A percentile compares a stretch with the other conserved stretches of the same genome.
These are phyloP conservation scores for Fraxinus latifolia DNA, from an alignment of 305 asterid species.

Conservation along the genomic window DNA sequence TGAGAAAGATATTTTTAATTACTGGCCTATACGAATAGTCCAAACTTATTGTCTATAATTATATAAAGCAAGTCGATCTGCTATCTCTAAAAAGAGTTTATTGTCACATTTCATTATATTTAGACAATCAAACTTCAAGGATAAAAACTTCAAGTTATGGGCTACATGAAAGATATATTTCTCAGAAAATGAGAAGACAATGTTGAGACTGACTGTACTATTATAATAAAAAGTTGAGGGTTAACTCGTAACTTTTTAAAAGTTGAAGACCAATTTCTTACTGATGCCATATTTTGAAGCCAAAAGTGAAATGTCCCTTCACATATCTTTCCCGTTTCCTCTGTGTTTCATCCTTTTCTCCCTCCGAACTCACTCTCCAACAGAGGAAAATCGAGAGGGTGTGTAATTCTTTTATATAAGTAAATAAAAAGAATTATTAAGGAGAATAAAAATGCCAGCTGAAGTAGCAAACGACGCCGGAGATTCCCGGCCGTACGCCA, in stretches of 20 bases:
- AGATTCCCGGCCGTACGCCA: constrained; percentile 34
- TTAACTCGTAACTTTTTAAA: neutral
- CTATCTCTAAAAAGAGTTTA: neutral
- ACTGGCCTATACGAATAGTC: neutral
- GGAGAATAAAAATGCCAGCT: constrained; percentile 45
- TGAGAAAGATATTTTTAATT: neutral
- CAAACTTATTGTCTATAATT: neutral
- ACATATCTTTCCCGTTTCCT: neutral
- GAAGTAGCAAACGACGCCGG: constrained; percentile 54
- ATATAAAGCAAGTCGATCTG: neutral
- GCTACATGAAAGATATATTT: neutral
- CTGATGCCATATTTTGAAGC: neutral
- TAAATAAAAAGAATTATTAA: neutral
- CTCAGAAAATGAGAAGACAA: neutral
- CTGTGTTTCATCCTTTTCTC: neutral
- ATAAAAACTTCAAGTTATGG: neutral
- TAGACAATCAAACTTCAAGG: neutral
- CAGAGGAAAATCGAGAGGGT: neutral
- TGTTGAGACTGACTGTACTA: neutral
- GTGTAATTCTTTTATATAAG: neutral
- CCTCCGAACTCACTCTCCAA: neutral
- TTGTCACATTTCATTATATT: neutral
- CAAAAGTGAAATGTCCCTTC: neutral
- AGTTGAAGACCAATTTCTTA: neutral
- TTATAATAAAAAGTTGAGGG: neutral